Evolutionary conservation across 805 yeast genomes (phyloP).

Genomic region (Kodamaea hsintzibuensis): DNA sequence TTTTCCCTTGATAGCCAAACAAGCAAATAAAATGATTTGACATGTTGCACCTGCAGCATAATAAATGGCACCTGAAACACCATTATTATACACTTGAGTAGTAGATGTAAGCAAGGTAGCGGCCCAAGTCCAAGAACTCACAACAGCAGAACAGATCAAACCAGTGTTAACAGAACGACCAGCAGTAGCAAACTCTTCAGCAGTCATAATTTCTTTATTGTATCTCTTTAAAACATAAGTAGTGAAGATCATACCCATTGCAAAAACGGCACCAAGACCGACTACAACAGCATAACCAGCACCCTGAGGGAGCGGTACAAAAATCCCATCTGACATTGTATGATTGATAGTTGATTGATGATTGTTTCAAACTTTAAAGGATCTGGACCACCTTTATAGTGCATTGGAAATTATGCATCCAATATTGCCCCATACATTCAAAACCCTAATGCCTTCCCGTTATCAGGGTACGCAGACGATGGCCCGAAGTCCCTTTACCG

Average conservation of each 20-base stretch:
- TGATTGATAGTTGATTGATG: neutral
- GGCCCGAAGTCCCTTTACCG: neutral
- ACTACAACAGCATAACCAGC: conserved; percentile 88
- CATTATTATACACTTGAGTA: conserved; percentile 72
- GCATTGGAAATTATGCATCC: neutral
- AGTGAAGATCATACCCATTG: conserved; percentile 74
- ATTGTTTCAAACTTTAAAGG: neutral
- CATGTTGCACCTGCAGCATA: conserved; percentile 93
- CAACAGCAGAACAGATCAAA: conserved; percentile 85
- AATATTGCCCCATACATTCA: conserved; percentile 1
- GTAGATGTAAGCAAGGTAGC: conserved; percentile 70
- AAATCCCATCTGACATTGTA: conserved; percentile 19
- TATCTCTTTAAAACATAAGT: conserved; percentile 73
- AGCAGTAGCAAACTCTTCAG: conserved; percentile 93
- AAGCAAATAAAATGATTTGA: conserved; percentile 83
- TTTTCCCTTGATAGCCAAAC: conserved; percentile 85
- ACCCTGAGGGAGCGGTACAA: conserved; percentile 59
- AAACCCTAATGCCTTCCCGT: neutral
- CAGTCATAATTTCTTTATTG: conserved; percentile 82
- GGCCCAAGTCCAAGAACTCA: conserved; percentile 83
- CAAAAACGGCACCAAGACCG: conserved; percentile 82
- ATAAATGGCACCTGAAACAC: conserved; percentile 77
- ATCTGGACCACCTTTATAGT: neutral
- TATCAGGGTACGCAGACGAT: neutral
- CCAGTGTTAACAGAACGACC: conserved; percentile 87